These are phyloP conservation scores for Entophlyctis luteolus DNA, from an alignment of 192 early-diverging fungal genomes.

Conservation along the genomic window DNA sequence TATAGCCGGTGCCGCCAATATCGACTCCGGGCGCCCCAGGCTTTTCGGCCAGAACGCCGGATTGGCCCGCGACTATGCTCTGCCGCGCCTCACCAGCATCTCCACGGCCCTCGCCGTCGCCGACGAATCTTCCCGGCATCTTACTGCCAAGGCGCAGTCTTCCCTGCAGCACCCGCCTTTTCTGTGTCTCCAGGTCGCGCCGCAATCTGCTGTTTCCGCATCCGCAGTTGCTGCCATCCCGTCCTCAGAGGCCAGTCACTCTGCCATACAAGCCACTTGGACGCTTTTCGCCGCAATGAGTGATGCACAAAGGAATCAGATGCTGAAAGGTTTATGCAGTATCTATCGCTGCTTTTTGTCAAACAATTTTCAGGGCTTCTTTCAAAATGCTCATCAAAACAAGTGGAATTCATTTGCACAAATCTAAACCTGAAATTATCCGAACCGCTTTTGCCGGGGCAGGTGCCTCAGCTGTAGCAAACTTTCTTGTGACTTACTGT, in stretches of 20 bases:
- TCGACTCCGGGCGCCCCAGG: too few relatives aligned
- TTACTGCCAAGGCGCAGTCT: too few relatives aligned
- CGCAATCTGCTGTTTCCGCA: too few relatives aligned
- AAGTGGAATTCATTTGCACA: constrained; percentile 46
- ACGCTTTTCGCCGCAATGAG: constrained; percentile 39
- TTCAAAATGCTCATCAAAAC: constrained; percentile 33
- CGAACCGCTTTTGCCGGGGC: constrained; percentile 21
- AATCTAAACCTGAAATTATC: constrained; percentile 40
- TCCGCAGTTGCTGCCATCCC: too few relatives aligned
- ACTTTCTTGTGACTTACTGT: background rate
- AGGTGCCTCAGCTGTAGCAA: constrained; percentile 5
- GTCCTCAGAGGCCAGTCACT: constrained; percentile 20
- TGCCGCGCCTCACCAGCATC: too few relatives aligned
- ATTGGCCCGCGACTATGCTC: too few relatives aligned
- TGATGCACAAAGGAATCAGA: constrained; percentile 42
- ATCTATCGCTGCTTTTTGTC: background rate
- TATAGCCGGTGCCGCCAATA: too few relatives aligned
- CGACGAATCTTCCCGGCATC: too few relatives aligned
- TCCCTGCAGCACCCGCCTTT: background rate
- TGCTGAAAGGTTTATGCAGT: constrained; percentile 33
- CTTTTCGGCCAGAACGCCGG: too few relatives aligned
- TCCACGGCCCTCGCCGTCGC: too few relatives aligned
- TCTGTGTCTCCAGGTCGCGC: too few relatives aligned
- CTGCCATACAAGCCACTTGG: constrained; percentile 48
- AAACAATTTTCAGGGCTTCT: constrained; percentile 30